phyloP scores from a whole-genome alignment of 2,329 filamentous ascomycete genomes.

The Botryotinia calthae region DNA sequence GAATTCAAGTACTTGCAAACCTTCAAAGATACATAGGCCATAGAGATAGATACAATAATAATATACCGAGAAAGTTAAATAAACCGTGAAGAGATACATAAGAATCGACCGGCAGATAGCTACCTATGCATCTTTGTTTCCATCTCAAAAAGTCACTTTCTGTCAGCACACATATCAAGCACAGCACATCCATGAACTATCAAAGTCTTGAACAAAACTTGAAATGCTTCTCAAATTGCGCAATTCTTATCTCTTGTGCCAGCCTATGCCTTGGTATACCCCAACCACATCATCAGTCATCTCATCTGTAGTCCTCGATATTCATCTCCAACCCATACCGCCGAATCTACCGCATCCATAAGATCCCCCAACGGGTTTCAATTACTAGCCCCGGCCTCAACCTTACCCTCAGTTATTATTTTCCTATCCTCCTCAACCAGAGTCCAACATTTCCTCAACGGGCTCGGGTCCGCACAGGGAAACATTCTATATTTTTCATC shows the following conservation, averaged over 20 bases:
- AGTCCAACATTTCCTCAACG: conserved; percentile 14
- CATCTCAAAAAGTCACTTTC: too few relatives aligned
- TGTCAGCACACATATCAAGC: not conserved
- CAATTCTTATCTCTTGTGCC: not conserved
- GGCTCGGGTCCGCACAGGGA: not conserved
- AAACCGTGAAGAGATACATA: too few relatives aligned
- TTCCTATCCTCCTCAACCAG: not conserved
- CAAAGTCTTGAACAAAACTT: not conserved
- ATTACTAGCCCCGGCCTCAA: not conserved
- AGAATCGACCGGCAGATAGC: too few relatives aligned
- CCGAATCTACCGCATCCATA: not conserved
- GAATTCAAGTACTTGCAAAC: not conserved
- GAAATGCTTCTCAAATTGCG: not conserved
- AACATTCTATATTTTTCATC: not conserved
- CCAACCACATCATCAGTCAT: not conserved
- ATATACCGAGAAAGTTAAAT: not conserved
- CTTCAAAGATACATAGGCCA: too few relatives aligned
- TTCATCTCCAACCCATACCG: not conserved
- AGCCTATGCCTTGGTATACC: too few relatives aligned
- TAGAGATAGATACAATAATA: not conserved
- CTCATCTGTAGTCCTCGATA: too few relatives aligned
- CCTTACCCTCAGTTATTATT: not conserved
- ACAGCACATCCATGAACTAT: not conserved
- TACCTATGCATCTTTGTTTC: not conserved
- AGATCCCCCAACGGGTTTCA: not conserved